phyloP scores from a whole-genome alignment of 768 basidiomycete genomes.

The Phanerochaete sordida region DNA sequence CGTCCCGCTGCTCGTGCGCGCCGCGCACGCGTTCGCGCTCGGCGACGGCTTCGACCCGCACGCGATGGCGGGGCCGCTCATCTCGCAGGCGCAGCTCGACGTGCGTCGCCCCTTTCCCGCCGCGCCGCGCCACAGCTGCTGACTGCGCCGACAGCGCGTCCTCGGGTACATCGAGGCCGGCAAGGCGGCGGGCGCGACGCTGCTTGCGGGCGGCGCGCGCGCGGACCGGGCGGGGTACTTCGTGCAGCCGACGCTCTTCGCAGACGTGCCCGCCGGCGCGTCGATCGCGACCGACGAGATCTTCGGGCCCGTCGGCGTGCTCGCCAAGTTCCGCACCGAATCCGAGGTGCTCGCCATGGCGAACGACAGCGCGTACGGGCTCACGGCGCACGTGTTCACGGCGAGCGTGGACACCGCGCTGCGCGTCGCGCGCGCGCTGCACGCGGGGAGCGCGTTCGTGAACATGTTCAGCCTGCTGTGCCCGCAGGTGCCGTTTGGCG shows the following conservation, averaged over 20 bases:
- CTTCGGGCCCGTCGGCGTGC: conserved; percentile 74
- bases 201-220: conserved; percentile 59
- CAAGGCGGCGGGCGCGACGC: conserved; percentile 63
- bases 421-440: conserved; percentile 33
- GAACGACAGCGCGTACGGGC: conserved; percentile 46
- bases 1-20: conserved; percentile 38
- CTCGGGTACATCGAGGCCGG: conserved; percentile 78
- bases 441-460: conserved; percentile 39
- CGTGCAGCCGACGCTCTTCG: conserved; percentile 73
- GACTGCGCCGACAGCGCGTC: conserved; percentile 49
- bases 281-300: conserved; percentile 74
- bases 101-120: conserved; percentile 24
- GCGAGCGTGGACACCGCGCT: conserved; percentile 39
- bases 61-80: conserved; percentile 45
- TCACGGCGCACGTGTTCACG: conserved; percentile 47
- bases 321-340: conserved; percentile 69
- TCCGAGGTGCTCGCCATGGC: conserved; percentile 29
- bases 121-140: neutral
- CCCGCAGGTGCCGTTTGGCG: conserved; percentile 53
- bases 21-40: conserved; percentile 31
- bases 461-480: neutral
- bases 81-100: conserved; percentile 42
- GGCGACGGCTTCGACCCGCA: conserved; percentile 40
- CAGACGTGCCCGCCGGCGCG: conserved; percentile 62
- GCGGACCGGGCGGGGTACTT: conserved; percentile 64